These are phyloP conservation scores for Garcia nutans DNA, from an alignment of 345 rosid species.

Conservation along the genomic window DNA sequence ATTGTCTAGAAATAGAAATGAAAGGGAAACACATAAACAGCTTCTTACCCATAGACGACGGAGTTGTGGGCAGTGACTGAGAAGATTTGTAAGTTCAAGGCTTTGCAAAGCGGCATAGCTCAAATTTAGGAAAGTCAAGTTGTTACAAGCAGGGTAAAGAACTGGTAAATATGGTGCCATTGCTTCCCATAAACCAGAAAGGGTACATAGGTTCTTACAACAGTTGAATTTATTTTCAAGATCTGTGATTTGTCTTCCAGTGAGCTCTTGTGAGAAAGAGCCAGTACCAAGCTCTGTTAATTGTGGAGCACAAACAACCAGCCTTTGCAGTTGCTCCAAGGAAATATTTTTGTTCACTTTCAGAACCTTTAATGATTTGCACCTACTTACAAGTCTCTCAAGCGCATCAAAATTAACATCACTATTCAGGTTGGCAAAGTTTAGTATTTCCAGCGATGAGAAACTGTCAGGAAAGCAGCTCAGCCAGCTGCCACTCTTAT, in stretches of 20 bases:
- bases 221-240: slow-evolving; percentile 43
- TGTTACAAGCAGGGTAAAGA: slow-evolving; percentile 43
- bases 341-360: slow-evolving; percentile 50
- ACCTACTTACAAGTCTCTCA: slow-evolving; percentile 58
- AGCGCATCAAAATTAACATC: slow-evolving; percentile 57
- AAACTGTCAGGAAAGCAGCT: slow-evolving; percentile 61
- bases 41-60: slow-evolving; percentile 59
- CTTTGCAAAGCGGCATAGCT: slow-evolving; percentile 55
- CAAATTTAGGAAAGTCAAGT: slow-evolving; percentile 60
- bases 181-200: slow-evolving; percentile 66
- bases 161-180: slow-evolving; percentile 42
- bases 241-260: slow-evolving; percentile 30
- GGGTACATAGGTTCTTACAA: slow-evolving; percentile 48
- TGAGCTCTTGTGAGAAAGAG: slow-evolving; percentile 48
- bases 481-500: slow-evolving; percentile 59
- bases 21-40: slow-evolving; percentile 4
- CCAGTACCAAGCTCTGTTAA: slow-evolving; percentile 66
- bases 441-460: slow-evolving; percentile 54
- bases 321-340: slow-evolving; percentile 50
- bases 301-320: slow-evolving; percentile 50
- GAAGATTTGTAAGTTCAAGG: slow-evolving; percentile 49
- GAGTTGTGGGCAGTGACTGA: slow-evolving; percentile 54
- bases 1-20: not conserved
- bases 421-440: slow-evolving; percentile 47
- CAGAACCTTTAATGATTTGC: slow-evolving; percentile 52